Conservation (phyloP, 805 yeast genomes). For the Limtongia smithiae region DNA sequence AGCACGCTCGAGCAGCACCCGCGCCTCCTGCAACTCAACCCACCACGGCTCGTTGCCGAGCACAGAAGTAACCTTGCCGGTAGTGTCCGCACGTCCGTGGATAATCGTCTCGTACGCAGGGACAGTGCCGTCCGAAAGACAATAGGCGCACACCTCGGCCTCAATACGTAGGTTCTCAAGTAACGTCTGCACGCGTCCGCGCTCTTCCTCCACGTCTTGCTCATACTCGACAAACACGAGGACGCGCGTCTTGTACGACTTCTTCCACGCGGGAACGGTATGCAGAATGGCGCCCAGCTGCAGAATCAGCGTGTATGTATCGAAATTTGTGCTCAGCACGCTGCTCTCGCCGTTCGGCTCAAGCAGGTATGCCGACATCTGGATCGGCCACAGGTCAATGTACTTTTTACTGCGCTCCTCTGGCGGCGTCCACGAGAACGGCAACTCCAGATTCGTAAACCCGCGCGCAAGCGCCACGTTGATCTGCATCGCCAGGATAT, state of each 20-base stretch:
- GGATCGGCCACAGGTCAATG: constrained; percentile 93
- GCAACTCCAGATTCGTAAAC: constrained; percentile 64
- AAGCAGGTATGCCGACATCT: constrained; percentile 82
- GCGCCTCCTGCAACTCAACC: constrained; percentile 60
- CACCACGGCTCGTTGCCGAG: constrained; percentile 81
- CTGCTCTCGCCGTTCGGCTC: constrained; percentile 62
- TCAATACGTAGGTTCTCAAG: constrained; percentile 77
- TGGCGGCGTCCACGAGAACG: constrained; percentile 37
- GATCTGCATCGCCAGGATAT: constrained; percentile 78
- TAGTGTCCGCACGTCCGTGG: constrained; percentile 53
- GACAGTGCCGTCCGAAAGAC: constrained; percentile 55
- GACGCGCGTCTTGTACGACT: constrained; percentile 68
- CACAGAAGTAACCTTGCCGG: constrained; percentile 48
- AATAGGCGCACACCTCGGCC: constrained; percentile 72
- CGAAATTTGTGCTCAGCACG: constrained; percentile 83
- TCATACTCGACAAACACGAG: constrained; percentile 83
- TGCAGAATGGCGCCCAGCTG: constrained; percentile 90
- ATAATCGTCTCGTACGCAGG: constrained; percentile 70
- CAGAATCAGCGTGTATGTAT: constrained; percentile 87
- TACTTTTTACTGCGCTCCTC: constrained; percentile 41
- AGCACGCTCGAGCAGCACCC: constrained; percentile 39
- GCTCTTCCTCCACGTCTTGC: constrained; percentile 69
- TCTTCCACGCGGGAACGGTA: constrained; percentile 92
- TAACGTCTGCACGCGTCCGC: constrained; percentile 55
- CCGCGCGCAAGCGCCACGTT: constrained; percentile 94